Evolutionary conservation across 73 alveolate species (phyloP).

Genomic region (Paramecium sonneborni): DNA sequence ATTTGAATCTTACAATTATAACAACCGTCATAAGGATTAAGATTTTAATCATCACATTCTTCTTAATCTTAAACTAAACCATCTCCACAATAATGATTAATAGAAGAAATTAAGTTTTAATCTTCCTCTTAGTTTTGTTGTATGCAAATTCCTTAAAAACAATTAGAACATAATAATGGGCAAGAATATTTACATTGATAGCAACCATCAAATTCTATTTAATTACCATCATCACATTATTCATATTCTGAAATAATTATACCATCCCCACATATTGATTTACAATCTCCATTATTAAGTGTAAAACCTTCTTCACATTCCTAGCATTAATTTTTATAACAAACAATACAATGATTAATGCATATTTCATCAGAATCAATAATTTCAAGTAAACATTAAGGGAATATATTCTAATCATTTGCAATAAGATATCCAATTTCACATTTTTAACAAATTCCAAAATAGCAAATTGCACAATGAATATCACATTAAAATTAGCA

Average conservation of each 20-base stretch:
- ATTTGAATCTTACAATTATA: not conserved
- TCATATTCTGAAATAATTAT: not conserved
- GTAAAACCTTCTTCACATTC: not conserved
- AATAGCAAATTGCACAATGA: not conserved
- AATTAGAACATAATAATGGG: not conserved
- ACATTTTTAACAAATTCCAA: not conserved
- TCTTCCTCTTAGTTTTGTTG: not conserved
- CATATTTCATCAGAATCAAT: too few species aligned
- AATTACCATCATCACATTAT: conserved; percentile 29
- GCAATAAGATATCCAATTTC: not conserved
- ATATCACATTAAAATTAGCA: not conserved
- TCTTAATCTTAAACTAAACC: not conserved
- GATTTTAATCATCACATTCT: not conserved
- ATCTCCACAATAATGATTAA: not conserved
- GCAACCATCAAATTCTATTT: not conserved
- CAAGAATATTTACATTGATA: not conserved
- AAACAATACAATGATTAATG: not conserved
- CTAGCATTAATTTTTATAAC: not conserved
- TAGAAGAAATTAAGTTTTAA: not conserved
- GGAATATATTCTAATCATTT: too few species aligned
- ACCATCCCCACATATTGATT: not conserved
- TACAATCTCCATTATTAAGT: not conserved
- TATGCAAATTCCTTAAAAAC: not conserved
- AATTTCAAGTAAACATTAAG: not conserved
- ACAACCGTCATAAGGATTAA: not conserved